Conservation (phyloP, 306 rosid genomes). For the Prunus padus region DNA sequence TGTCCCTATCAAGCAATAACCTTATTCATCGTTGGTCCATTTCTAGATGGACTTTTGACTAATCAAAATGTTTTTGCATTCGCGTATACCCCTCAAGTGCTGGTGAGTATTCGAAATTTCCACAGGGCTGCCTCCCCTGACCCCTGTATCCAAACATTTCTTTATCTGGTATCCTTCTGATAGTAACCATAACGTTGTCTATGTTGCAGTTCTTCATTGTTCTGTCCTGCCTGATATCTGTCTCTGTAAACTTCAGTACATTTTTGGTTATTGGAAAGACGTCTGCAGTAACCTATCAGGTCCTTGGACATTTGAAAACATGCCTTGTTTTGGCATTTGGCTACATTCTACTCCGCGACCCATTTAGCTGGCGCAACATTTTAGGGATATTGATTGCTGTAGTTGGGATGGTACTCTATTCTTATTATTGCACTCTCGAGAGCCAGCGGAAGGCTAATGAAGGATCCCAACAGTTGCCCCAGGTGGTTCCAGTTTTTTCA, state of each 20-base stretch:
- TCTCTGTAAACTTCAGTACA: constrained; percentile 95
- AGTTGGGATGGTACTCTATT: constrained; percentile 87
- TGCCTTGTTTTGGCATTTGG: constrained; percentile 93
- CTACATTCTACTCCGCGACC: constrained; percentile 78
- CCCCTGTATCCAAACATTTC: background rate
- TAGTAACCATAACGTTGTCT: background rate
- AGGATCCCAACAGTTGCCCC: constrained; percentile 54
- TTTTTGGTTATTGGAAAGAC: constrained; percentile 97
- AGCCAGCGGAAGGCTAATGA: constrained; percentile 73
- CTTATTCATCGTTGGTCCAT: constrained; percentile 81
- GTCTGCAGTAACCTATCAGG: constrained; percentile 97
- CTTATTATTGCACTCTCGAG: constrained; percentile 67
- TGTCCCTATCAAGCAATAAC: constrained; percentile 89
- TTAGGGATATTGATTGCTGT: constrained; percentile 81
- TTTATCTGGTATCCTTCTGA: constrained; percentile 15
- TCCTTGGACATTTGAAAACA: constrained; percentile 94
- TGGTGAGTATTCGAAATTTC: constrained; percentile 56
- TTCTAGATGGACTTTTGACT: constrained; percentile 78
- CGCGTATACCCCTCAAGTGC: constrained; percentile 76
- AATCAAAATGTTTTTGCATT: constrained; percentile 80
- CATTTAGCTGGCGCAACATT: constrained; percentile 93
- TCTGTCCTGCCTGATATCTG: constrained; percentile 88
- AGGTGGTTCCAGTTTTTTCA: constrained; percentile 3
- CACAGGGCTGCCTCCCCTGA: background rate
- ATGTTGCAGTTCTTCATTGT: constrained; percentile 72